Percentiles rank a stretch among this genome's conserved stretches.
Conservation (phyloP, 2,329 filamentous ascomycete species). For the Fusarium tupiense region DNA sequence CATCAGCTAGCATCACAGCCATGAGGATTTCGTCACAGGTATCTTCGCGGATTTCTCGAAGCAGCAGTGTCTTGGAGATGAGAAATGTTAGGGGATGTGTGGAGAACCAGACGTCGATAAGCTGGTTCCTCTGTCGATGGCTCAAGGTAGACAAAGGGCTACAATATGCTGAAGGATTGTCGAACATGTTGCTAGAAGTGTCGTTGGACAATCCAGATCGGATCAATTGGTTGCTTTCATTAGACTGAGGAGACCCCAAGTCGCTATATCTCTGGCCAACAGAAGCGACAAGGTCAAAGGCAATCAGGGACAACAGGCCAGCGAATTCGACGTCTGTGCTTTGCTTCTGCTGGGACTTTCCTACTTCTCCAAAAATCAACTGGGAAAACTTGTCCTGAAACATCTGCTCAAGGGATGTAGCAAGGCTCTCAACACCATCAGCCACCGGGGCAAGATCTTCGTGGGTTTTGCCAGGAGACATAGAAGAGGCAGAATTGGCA, state of each 20-base stretch:
- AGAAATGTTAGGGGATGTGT: conserved; percentile 52
- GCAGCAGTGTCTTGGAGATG: conserved; percentile 53
- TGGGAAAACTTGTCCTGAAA: conserved; percentile 45
- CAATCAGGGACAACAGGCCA: conserved; percentile 44
- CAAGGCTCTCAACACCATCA: conserved; percentile 42
- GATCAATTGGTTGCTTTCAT: conserved; percentile 43
- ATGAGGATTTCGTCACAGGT: conserved; percentile 52
- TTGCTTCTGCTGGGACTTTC: background rate
- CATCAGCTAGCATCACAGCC: conserved; percentile 52
- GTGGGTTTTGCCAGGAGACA: conserved; percentile 31
- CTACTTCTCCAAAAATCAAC: background rate
- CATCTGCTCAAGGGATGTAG: conserved; percentile 43
- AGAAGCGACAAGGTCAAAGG: conserved; percentile 46
- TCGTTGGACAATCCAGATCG: conserved; percentile 43
- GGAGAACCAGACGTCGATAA: conserved; percentile 55
- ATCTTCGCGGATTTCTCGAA: conserved; percentile 51
- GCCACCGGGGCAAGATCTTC: conserved; percentile 31
- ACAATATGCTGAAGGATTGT: conserved; percentile 29
- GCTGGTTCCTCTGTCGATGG: conserved; percentile 47
- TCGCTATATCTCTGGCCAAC: conserved; percentile 45
- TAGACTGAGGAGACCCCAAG: conserved; percentile 44
- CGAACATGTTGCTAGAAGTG: conserved; percentile 46
- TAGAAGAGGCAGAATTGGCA: conserved; percentile 38
- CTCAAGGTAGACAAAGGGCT: conserved; percentile 46
- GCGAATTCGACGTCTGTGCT: conserved; percentile 33